A percentile compares a stretch with the other conserved stretches of the same genome.
phyloP scores from a whole-genome alignment of 1,284 basidiomycete genomes.

The Ganoderma sinense region DNA sequence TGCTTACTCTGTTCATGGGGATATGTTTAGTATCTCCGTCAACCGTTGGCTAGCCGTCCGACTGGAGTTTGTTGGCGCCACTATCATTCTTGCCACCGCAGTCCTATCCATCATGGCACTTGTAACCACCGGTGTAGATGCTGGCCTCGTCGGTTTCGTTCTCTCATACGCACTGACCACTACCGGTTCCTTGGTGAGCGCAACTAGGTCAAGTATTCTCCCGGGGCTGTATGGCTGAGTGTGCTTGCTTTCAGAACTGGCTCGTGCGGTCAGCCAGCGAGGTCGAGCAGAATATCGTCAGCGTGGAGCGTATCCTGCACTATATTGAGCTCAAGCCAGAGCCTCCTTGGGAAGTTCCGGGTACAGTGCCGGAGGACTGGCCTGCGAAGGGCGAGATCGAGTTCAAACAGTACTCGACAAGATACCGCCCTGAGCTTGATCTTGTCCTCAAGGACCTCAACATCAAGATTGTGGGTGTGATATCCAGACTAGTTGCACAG shows the following conservation, averaged over 20 bases:
- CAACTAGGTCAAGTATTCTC: slow-evolving; percentile 25
- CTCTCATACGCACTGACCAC: slow-evolving; percentile 87
- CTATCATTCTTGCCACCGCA: slow-evolving; percentile 83
- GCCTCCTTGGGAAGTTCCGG: slow-evolving; percentile 77
- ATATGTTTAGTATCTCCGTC: slow-evolving; percentile 59
- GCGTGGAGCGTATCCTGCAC: slow-evolving; percentile 80
- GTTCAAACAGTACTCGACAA: slow-evolving; percentile 84
- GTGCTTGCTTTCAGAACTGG: slow-evolving; percentile 70
- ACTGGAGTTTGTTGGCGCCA: slow-evolving; percentile 85
- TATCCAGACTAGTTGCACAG: background rate
- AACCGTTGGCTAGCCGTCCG: slow-evolving; percentile 86
- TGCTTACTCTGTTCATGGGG: background rate
- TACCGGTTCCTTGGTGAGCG: slow-evolving; percentile 69
- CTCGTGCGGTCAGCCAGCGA: slow-evolving; percentile 91
- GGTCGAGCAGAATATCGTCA: slow-evolving; percentile 94
- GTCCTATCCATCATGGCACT: slow-evolving; percentile 76
- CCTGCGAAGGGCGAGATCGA: slow-evolving; percentile 80
- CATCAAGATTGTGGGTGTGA: slow-evolving; percentile 62
- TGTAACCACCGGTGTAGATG: slow-evolving; percentile 79
- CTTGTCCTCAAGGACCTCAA: slow-evolving; percentile 80
- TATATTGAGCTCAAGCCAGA: slow-evolving; percentile 83
- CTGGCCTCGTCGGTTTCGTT: slow-evolving; percentile 92
- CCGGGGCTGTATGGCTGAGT: background rate
- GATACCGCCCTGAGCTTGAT: slow-evolving; percentile 86
- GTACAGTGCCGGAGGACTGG: slow-evolving; percentile 75